Conservation (phyloP, 495 filamentous ascomycete genomes). For the Friedmanniomyces endolithicus region DNA sequence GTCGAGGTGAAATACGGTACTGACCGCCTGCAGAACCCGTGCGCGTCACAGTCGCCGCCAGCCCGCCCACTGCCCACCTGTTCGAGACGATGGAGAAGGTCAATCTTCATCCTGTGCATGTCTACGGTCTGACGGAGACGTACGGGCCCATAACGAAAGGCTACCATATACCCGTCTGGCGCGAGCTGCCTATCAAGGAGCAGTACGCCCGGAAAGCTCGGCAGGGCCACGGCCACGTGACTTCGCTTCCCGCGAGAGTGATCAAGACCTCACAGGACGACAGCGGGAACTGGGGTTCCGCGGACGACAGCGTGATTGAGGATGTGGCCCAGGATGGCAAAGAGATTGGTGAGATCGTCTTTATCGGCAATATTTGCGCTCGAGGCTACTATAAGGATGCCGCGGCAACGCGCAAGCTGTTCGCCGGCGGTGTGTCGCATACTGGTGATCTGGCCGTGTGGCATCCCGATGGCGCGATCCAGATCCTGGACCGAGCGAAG, state of each 20-base stretch:
- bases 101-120: slow-evolving; percentile 84
- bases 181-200: slow-evolving; percentile 52
- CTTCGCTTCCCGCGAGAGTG: slow-evolving; percentile 66
- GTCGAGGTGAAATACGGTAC: not conserved
- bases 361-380: slow-evolving; percentile 81
- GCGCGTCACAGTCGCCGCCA: slow-evolving; percentile 83
- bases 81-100: slow-evolving; percentile 84
- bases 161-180: slow-evolving; percentile 76
- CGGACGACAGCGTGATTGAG: slow-evolving; percentile 50
- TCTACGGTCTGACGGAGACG: slow-evolving; percentile 90
- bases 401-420: slow-evolving; percentile 76
- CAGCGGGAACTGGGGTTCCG: slow-evolving; percentile 31
- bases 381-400: slow-evolving; percentile 86
- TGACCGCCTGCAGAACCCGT: slow-evolving; percentile 40
- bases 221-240: slow-evolving; percentile 87
- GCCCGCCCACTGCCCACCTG: slow-evolving; percentile 73
- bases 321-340: slow-evolving; percentile 71
- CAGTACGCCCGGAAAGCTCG: slow-evolving; percentile 79
- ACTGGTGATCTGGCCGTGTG: slow-evolving; percentile 87
- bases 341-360: slow-evolving; percentile 90
- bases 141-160: slow-evolving; percentile 95
- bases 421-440: slow-evolving; percentile 75
- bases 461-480: slow-evolving; percentile 76
- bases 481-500: slow-evolving; percentile 89
- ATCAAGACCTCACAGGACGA: slow-evolving; percentile 48